Percentiles rank a stretch among this genome's conserved stretches.
phyloP scores from a whole-genome alignment of 305 asterid genomes.

The Fraxinus sp. region DNA sequence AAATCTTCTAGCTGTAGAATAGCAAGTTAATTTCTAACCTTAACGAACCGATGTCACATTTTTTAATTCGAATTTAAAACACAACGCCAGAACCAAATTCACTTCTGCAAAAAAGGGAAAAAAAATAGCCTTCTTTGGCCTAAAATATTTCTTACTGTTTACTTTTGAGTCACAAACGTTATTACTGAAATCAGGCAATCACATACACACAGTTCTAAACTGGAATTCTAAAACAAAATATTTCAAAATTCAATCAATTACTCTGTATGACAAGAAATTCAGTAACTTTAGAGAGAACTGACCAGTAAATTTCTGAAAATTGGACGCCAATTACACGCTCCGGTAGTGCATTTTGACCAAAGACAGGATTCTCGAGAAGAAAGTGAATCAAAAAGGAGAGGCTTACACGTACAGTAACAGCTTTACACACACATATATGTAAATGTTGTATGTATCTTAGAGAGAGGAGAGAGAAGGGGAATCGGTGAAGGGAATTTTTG shows the following conservation, averaged over 20 bases:
- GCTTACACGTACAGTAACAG: neutral
- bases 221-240: too few species aligned
- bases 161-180: neutral
- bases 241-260: too few species aligned
- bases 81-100: neutral
- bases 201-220: too few species aligned
- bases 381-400: constrained; percentile 17
- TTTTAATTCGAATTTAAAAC: neutral
- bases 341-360: constrained; percentile 9
- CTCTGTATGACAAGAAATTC: neutral
- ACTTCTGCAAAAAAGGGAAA: neutral
- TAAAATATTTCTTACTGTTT: too few species aligned
- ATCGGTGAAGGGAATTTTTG: constrained; percentile 18
- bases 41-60: neutral
- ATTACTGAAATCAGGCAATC: neutral
- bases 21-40: neutral
- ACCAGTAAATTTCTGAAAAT: constrained; percentile 32
- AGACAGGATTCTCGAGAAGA: constrained; percentile 28
- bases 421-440: neutral
- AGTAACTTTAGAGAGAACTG: neutral
- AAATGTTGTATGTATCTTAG: neutral
- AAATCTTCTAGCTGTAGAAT: too few species aligned
- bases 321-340: constrained; percentile 31
- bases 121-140: neutral
- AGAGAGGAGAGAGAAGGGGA: constrained; percentile 8